phyloP scores from a whole-genome alignment of 345 rosid genomes.

The Camelina neglecta region DNA sequence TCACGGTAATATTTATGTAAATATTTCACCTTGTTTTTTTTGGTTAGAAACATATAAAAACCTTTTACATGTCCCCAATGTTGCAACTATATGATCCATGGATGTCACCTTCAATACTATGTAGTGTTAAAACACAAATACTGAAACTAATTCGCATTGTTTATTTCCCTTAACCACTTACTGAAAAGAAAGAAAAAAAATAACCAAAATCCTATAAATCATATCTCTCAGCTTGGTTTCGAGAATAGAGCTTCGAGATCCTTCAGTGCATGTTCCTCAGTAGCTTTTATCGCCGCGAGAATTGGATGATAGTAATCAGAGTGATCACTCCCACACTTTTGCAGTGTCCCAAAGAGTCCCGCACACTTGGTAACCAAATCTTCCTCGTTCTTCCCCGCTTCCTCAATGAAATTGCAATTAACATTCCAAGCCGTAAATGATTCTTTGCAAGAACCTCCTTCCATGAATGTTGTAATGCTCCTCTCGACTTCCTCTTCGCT shows the following conservation, averaged over 20 bases:
- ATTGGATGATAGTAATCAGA: too few relatives aligned
- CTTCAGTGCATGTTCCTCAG: conserved; percentile 41
- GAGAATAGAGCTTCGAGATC: conserved; percentile 45
- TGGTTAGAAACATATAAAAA: not conserved
- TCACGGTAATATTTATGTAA: not conserved
- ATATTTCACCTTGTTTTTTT: not conserved
- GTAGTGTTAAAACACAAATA: too few relatives aligned
- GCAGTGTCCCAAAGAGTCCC: too few relatives aligned
- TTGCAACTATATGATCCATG: not conserved
- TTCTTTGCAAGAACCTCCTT: conserved; percentile 84
- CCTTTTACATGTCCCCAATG: not conserved
- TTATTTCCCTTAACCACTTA: not conserved
- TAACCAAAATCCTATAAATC: not conserved
- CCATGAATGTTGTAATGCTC: not conserved
- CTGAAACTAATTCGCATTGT: too few relatives aligned
- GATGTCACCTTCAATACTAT: too few relatives aligned
- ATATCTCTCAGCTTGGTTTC: not conserved
- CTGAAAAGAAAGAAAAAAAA: too few relatives aligned
- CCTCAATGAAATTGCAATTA: conserved; percentile 54
- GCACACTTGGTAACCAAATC: too few relatives aligned
- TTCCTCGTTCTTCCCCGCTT: conserved; percentile 52
- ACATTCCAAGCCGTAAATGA: conserved; percentile 66
- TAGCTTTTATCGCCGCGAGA: too few relatives aligned
- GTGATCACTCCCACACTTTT: too few relatives aligned
- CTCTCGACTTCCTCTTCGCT: not conserved